Percentiles rank a stretch among this genome's conserved stretches.
phyloP scores from a whole-genome alignment of 1,284 basidiomycete species.

The Takashimella koratensis region DNA sequence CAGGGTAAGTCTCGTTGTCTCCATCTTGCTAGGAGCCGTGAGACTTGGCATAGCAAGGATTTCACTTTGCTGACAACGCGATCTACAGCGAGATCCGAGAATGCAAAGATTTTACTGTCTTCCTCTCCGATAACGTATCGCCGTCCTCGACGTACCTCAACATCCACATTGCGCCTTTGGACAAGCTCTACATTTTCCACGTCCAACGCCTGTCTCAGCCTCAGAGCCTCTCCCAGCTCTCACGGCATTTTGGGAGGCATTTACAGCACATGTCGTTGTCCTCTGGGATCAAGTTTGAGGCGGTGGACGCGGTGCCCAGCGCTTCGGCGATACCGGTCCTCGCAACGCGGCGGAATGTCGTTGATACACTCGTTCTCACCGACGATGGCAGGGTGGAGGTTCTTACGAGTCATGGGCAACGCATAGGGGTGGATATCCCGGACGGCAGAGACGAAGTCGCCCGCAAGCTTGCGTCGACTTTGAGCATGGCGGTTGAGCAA shows the following conservation, averaged over 20 bases:
- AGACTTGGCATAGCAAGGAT: too few relatives aligned
- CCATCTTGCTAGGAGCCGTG: too few relatives aligned
- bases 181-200: constrained; percentile 53
- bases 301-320: too few relatives aligned
- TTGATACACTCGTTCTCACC: constrained; percentile 65
- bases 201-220: constrained; percentile 49
- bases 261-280: too few relatives aligned
- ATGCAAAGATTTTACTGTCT: constrained; percentile 11
- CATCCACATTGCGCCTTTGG: constrained; percentile 51
- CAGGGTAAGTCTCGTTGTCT: constrained; percentile 23
- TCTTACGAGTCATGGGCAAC: constrained; percentile 59
- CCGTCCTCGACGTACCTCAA: constrained; percentile 28
- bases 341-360: constrained; percentile 59
- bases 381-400: constrained; percentile 56
- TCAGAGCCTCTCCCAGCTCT: too few relatives aligned
- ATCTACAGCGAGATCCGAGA: background rate
- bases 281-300: too few relatives aligned
- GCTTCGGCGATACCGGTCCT: constrained; percentile 60
- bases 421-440: constrained; percentile 44
- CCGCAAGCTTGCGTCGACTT: constrained; percentile 27
- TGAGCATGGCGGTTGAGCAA: constrained; percentile 28
- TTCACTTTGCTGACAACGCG: too few relatives aligned
- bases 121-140: constrained; percentile 35
- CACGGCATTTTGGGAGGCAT: too few relatives aligned
- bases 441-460: constrained; percentile 32